Base-by-base conservation (phyloP, 441 rosid genomes). In the Pelargonium citronellum region DNA sequence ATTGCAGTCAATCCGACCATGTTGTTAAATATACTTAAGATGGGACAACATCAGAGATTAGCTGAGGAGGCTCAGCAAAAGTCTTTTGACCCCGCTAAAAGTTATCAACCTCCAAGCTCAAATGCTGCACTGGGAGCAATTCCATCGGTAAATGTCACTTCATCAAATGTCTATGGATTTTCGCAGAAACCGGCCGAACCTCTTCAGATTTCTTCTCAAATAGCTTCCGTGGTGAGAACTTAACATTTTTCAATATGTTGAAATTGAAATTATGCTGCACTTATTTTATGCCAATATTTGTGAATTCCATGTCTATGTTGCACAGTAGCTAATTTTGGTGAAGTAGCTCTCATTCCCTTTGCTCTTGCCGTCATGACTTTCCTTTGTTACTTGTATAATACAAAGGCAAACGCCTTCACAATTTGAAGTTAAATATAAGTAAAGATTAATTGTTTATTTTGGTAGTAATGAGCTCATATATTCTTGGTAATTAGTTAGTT, bases 1-100 rank as follows among this genome's bases (percentile, higher is more conserved):
- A 84, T 94, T 63, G 89, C 81, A 13, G 91, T 78, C 49, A 87
- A 90, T 83, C 98, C 99, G 10, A 75, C 89, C 64, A 80, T 86
- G 88, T 69, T 95, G 77, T 37, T 87, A 62, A 88, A 83, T 77
- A 37, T 90, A 68, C 85, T 95, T 61, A 88, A 90, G 85, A 82
- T 87, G 87, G 89, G 92, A 49, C 90, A 87, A 67, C 89, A 82
- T 68, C 91, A 90, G 78, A 83, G 73, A 71, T 73, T 81, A 76
- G 80, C 83, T 60, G 47, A 83, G 22, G 96, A 86, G 71, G 72
- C 81, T 66, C 86, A 80, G 70, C 89, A 72, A 72, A 88, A 80
- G 71, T 74, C 80, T 53, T 67, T 76, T 51, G 91, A 88, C 72
- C 75, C 89, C 66, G 78, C 75, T 71, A 83, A 72, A 78, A 80